Conservation (phyloP, 2,329 filamentous ascomycete genomes). For the Penicillium italicum region DNA sequence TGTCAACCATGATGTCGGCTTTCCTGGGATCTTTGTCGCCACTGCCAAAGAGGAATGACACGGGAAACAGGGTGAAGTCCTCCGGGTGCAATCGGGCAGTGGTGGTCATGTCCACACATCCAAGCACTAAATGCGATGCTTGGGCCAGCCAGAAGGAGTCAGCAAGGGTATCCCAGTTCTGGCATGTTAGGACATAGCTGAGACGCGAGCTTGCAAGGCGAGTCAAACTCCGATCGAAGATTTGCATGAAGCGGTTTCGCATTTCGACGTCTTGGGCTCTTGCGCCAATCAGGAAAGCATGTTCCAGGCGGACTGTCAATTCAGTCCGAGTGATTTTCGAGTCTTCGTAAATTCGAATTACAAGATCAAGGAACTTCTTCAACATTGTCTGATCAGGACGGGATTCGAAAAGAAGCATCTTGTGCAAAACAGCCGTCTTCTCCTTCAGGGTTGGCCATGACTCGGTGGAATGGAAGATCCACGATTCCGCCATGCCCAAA, state of each 20-base stretch:
- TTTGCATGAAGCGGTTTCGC: conserved; percentile 93
- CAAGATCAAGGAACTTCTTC: conserved; percentile 88
- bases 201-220: conserved; percentile 84
- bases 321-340: conserved; percentile 93
- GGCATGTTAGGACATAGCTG: conserved; percentile 81
- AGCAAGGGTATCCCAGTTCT: conserved; percentile 94
- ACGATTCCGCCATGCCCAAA: conserved; percentile 85
- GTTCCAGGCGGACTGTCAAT: conserved; percentile 93
- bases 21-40: conserved; percentile 68
- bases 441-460: conserved; percentile 97
- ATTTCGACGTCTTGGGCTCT: conserved; percentile 91
- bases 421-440: conserved; percentile 97
- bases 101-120: conserved; percentile 82
- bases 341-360: conserved; percentile 97
- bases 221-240: conserved; percentile 93
- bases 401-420: conserved; percentile 95
- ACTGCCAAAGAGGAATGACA: conserved; percentile 68
- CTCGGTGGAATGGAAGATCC: conserved; percentile 94
- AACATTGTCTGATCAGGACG: conserved; percentile 78
- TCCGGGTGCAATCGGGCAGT: conserved; percentile 73
- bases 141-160: conserved; percentile 98
- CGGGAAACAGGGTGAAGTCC: conserved; percentile 75
- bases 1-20: conserved; percentile 68
- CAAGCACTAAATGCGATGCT: conserved; percentile 86
- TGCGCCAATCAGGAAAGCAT: conserved; percentile 94